phyloP scores from a whole-genome alignment of 139 green algal species.

The Tetradesmus obliquus region DNA sequence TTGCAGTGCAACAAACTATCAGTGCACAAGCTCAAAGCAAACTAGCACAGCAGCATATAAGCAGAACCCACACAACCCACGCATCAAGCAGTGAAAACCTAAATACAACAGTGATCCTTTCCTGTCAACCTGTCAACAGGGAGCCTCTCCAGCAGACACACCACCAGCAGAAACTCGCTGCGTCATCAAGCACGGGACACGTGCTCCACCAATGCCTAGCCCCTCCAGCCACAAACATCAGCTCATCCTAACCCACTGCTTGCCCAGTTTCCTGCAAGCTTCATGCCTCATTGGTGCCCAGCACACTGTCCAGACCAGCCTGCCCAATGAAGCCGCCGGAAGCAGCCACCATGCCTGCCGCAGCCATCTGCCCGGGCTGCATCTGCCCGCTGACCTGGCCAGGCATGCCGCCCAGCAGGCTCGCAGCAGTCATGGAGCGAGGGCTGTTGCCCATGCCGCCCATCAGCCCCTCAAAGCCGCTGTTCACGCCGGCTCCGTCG shows the following conservation, averaged over 20 bases:
- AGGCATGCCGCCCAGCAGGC: slow-evolving; percentile 29
- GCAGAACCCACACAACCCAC: too few species aligned
- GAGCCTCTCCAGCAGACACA: neutral
- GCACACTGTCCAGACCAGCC: slow-evolving; percentile 19
- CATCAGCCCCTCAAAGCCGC: too few species aligned
- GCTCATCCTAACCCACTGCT: neutral
- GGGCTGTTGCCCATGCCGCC: slow-evolving; percentile 30
- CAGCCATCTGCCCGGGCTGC: neutral
- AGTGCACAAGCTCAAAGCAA: neutral
- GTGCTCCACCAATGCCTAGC: neutral
- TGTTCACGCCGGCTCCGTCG: neutral
- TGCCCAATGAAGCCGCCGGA: slow-evolving; percentile 4
- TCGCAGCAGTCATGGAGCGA: neutral
- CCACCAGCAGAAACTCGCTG: neutral
- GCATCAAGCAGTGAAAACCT: too few species aligned
- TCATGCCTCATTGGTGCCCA: neutral
- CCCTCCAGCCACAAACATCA: neutral
- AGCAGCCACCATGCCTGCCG: slow-evolving; percentile 1
- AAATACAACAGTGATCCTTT: too few species aligned
- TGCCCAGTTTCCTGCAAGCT: neutral
- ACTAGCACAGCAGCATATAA: too few species aligned
- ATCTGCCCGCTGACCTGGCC: neutral
- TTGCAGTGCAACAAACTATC: neutral
- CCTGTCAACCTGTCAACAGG: neutral
- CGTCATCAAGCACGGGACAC: neutral